phyloP scores from a whole-genome alignment of 176 grass and related monocot genomes.

The Carex myosuroides region DNA sequence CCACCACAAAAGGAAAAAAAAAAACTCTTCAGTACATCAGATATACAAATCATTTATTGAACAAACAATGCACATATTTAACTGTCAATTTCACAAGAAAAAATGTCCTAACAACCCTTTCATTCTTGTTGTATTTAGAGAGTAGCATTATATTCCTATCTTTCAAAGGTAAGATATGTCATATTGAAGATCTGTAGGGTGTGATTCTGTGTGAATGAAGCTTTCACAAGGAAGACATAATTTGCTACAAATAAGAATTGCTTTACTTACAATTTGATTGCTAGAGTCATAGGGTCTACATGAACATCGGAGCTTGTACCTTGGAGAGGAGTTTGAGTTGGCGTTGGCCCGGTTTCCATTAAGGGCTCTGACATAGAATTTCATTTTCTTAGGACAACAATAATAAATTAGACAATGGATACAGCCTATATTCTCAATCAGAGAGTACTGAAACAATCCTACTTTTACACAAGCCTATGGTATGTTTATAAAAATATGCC shows the following conservation, averaged over 20 bases:
- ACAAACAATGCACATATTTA: neutral
- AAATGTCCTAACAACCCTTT: neutral
- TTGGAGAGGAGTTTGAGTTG: slow-evolving; percentile 54
- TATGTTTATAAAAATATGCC: neutral
- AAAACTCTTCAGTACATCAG: neutral
- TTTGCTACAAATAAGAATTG: neutral
- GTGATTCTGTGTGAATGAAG: neutral
- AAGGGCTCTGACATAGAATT: slow-evolving; percentile 46
- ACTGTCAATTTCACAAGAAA: neutral
- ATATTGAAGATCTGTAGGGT: slow-evolving; percentile 3
- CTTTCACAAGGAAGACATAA: neutral
- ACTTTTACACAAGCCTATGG: neutral
- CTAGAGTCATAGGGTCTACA: slow-evolving; percentile 43
- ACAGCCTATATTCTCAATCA: neutral
- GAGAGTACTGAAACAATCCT: neutral
- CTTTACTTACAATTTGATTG: slow-evolving; percentile 50
- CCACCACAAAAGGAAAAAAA: neutral
- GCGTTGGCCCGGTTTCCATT: slow-evolving; percentile 66
- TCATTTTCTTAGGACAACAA: neutral
- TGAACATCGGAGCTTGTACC: slow-evolving; percentile 12
- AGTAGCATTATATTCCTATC: neutral
- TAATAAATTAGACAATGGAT: neutral
- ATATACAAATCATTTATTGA: neutral
- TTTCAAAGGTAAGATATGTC: neutral
- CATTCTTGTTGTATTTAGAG: neutral